Evolutionary conservation across 169 alveolate genomes (phyloP), one percentile per base, ranked within the genome.

Genomic region (Plasmodium ovale): DNA sequence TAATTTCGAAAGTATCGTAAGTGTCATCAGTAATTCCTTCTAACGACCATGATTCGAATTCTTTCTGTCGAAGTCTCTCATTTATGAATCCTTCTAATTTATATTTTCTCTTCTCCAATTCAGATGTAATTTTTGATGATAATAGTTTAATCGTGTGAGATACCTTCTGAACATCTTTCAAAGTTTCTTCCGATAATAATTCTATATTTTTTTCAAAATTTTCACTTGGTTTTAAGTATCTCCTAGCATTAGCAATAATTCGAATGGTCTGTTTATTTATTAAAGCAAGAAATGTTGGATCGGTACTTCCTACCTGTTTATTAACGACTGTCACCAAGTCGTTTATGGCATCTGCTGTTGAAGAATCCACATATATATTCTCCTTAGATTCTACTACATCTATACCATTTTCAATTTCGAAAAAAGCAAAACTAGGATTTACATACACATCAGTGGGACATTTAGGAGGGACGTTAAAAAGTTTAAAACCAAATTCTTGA

Each of bases 401-500:
- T 35, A 27, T 0, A 23, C 1, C 14, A 21, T 54, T 56, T 51
- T 25, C 25, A 51, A 14, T 27, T 42, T 60, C 72, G 14, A 65
- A 51, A 59, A 77, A 71, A 58, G 42, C 10, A 49, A 77, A 62
- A 16, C 31, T 19, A 64, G 54, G 3, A 10, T 19, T 14, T 67
- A 35, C 56, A 16, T 79, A 72, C 27, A 69, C 68, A 54, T 92
- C 44, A 23, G 42, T 33, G 14, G 92, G 93, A 56, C 97, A 95
- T 42, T 92, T 92, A 6, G 87, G 93, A 53, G 91, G 87, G 9
- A 67, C 87, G 1, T 92, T 77, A 79, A 73, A 87, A 19, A 95
- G 62, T 29, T 69, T 94, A 64, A 92, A 93, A 1, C 95, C 96
- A 4, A 89, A 56, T 31, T 92, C 92, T 72, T 93, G 92, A 2